Evolutionary conservation across 139 green algal species (phyloP).

Genomic region (Chlorella sp.): DNA sequence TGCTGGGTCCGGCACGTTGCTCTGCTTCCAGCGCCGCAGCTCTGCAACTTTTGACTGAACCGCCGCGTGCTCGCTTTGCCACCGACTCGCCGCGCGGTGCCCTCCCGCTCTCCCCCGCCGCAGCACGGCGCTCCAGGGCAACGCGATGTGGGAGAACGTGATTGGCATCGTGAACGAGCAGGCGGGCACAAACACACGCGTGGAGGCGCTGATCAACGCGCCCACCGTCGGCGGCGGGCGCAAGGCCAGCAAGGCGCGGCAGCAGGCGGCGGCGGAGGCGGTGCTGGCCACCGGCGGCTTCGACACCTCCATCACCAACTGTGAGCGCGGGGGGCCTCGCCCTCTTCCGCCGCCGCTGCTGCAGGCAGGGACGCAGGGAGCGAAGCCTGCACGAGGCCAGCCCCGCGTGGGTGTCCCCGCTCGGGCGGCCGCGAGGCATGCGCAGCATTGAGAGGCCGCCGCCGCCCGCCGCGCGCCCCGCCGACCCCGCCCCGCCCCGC

Average conservation of each 20-base stretch:
- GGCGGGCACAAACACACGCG: slow-evolving; percentile 65
- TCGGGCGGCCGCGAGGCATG: too few species aligned
- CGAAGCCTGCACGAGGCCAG: too few species aligned
- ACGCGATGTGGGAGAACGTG: slow-evolving; percentile 82
- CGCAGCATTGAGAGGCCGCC: too few species aligned
- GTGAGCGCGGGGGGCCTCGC: too few species aligned
- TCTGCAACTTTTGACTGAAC: background rate
- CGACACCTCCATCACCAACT: slow-evolving; percentile 65
- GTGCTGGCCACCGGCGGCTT: slow-evolving; percentile 72
- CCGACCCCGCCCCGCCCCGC: too few species aligned
- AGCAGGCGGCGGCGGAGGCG: slow-evolving; percentile 63
- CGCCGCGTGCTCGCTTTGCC: background rate
- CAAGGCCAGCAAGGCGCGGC: slow-evolving; percentile 36
- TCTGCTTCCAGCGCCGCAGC: background rate
- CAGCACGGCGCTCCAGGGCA: slow-evolving; percentile 73
- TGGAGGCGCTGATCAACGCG: slow-evolving; percentile 76
- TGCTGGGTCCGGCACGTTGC: background rate
- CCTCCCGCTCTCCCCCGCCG: background rate
- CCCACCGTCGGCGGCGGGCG: slow-evolving; percentile 50
- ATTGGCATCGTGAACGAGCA: slow-evolving; percentile 69
- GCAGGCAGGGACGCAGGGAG: too few species aligned
- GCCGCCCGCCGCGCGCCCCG: background rate
- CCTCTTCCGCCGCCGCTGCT: too few species aligned
- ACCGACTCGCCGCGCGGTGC: background rate
- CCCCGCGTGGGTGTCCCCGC: too few species aligned